Percentiles rank a stretch among this genome's conserved stretches.
Conservation (phyloP, 2,329 filamentous ascomycete species). For the Ophiocordyceps unilateralis region DNA sequence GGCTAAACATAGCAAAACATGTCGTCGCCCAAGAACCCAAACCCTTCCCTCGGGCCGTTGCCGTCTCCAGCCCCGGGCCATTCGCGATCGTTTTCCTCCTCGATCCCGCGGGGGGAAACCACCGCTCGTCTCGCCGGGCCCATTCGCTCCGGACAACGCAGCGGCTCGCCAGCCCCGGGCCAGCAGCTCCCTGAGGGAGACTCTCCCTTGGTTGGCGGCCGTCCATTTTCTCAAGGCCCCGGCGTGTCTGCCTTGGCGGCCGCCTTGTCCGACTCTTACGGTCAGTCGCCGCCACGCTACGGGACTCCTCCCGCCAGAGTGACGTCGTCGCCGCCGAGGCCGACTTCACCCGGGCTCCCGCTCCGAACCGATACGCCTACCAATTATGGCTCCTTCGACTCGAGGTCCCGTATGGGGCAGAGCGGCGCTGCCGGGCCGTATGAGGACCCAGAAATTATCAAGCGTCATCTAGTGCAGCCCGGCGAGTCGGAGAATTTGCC, state of each 20-base stretch:
- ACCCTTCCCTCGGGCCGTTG: constrained; percentile 22
- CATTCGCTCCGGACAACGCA: constrained; percentile 22
- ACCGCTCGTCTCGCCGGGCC: constrained; percentile 46
- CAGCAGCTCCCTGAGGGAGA: constrained; percentile 20
- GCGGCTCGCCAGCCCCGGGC: constrained; percentile 14
- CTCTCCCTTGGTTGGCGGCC: constrained; percentile 48
- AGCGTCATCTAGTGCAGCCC: constrained; percentile 69
- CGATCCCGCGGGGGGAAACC: constrained; percentile 38
- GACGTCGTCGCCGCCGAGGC: constrained; percentile 33
- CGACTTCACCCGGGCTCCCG: constrained; percentile 19
- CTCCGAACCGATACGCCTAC: constrained; percentile 36
- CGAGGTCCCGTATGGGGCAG: constrained; percentile 37
- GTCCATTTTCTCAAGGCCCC: constrained; percentile 51
- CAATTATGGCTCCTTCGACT: constrained; percentile 76
- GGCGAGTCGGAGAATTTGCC: constrained; percentile 25
- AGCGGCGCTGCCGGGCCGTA: constrained; percentile 36
- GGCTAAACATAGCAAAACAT: constrained; percentile 11
- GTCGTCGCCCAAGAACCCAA: constrained; percentile 21
- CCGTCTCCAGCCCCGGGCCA: constrained; percentile 27
- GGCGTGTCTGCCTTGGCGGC: constrained; percentile 78
- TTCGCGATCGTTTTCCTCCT: constrained; percentile 29
- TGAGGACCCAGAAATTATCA: constrained; percentile 84
- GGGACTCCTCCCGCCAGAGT: constrained; percentile 46
- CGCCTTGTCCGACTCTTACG: constrained; percentile 61
- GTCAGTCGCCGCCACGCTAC: constrained; percentile 51